Evolutionary conservation across 1,284 basidiomycete species (phyloP).

Genomic region (Rhodotorula sp.): DNA sequence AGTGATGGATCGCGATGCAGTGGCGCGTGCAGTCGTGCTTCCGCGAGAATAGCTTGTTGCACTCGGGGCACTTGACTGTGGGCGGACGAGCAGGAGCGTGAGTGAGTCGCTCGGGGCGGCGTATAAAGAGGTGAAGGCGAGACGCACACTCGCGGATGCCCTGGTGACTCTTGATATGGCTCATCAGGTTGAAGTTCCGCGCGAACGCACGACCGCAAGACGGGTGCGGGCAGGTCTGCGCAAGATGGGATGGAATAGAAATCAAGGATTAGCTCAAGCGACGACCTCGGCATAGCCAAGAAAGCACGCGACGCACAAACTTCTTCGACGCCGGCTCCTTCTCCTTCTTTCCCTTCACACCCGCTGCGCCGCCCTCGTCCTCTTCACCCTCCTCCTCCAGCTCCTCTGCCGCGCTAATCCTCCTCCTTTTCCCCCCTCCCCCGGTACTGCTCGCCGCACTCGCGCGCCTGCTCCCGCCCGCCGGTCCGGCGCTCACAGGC

Average conservation of each 20-base stretch:
- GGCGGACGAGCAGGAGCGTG: no score
- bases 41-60: conserved; percentile 40
- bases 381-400: not conserved
- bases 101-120: no score
- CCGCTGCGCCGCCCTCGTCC: not conserved
- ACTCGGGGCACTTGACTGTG: conserved; percentile 42
- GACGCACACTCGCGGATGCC: conserved; percentile 41
- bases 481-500: not conserved
- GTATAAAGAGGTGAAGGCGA: no score
- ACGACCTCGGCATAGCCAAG: no score
- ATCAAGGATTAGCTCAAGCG: no score
- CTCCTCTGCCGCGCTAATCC: not conserved
- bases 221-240: conserved; percentile 37
- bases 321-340: conserved; percentile 27
- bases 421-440: not conserved
- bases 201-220: conserved; percentile 38
- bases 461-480: not conserved
- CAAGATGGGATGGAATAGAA: no score
- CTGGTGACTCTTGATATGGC: conserved; percentile 41
- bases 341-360: not conserved
- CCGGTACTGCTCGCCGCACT: not conserved
- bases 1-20: conserved; percentile 39
- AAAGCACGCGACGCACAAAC: conserved; percentile 23
- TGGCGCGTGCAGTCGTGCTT: conserved; percentile 41
- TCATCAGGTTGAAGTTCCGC: conserved; percentile 41